Evolutionary conservation across 2,329 filamentous ascomycete genomes (phyloP).

Genomic region (Fusarium gaditjirri): DNA sequence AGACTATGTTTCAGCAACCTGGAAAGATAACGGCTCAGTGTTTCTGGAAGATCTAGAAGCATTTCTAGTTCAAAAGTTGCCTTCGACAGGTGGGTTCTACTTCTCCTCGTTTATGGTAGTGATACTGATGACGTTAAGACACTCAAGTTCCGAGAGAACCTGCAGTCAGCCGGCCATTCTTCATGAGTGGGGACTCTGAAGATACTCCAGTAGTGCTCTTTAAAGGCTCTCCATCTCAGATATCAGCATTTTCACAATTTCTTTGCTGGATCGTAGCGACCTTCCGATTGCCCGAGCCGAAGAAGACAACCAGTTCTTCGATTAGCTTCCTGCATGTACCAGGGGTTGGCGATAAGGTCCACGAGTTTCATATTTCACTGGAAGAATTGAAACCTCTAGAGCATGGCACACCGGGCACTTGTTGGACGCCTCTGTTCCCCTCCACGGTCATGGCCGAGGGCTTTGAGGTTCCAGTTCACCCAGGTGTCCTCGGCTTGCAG

Average conservation of each 20-base stretch:
- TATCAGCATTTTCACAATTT: neutral
- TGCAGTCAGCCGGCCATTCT: neutral
- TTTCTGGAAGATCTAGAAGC: neutral
- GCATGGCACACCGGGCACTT: neutral
- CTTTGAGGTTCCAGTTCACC: neutral
- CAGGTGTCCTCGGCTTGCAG: neutral
- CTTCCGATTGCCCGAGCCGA: neutral
- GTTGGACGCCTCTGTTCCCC: neutral
- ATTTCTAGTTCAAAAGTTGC: neutral
- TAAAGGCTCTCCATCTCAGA: neutral
- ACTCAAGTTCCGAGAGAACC: too few relatives aligned
- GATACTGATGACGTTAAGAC: neutral
- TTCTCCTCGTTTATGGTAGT: neutral
- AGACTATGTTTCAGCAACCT: neutral
- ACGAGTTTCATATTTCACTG: neutral
- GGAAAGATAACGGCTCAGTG: neutral
- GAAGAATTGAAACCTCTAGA: neutral
- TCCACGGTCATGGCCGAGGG: neutral
- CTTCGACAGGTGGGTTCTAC: neutral
- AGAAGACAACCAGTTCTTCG: neutral
- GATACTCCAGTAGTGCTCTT: neutral
- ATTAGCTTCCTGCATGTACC: neutral
- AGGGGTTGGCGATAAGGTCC: neutral
- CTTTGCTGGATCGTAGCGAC: neutral
- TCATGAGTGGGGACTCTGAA: neutral